A percentile compares a stretch with the other conserved stretches of the same genome.
Conservation (phyloP, 176 grass and related monocot genomes). For the Musa troglodytarum region DNA sequence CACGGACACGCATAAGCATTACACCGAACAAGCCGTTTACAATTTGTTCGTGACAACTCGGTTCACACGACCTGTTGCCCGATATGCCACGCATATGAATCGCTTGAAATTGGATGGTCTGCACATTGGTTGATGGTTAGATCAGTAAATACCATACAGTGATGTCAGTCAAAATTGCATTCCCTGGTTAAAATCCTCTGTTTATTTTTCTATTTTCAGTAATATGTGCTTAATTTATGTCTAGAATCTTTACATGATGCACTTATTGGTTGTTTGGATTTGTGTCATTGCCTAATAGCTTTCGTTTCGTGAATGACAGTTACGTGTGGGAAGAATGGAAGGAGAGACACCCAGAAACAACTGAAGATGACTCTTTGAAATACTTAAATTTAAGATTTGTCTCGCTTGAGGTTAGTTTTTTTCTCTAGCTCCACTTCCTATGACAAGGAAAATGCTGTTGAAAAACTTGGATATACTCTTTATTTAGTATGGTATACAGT, state of each 20-base stretch:
- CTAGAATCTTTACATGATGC: neutral
- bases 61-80: too few species aligned
- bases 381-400: constrained; percentile 89
- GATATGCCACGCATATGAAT: too few species aligned
- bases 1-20: too few species aligned
- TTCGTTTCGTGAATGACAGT: constrained; percentile 36
- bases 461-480: neutral
- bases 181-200: too few species aligned
- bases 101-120: too few species aligned
- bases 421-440: neutral
- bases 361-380: constrained; percentile 48
- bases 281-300: neutral
- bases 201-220: too few species aligned
- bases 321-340: constrained; percentile 99
- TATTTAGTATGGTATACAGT: neutral
- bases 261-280: neutral
- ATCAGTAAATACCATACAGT: too few species aligned
- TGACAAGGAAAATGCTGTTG: neutral
- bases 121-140: too few species aligned
- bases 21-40: too few species aligned
- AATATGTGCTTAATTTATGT: too few species aligned
- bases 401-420: constrained; percentile 71
- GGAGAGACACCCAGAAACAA: constrained; percentile 64
- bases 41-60: too few species aligned
- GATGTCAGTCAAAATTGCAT: too few species aligned